Conservation (phyloP, 2,329 filamentous ascomycete species). For the Colletotrichum lindemuthianum region DNA sequence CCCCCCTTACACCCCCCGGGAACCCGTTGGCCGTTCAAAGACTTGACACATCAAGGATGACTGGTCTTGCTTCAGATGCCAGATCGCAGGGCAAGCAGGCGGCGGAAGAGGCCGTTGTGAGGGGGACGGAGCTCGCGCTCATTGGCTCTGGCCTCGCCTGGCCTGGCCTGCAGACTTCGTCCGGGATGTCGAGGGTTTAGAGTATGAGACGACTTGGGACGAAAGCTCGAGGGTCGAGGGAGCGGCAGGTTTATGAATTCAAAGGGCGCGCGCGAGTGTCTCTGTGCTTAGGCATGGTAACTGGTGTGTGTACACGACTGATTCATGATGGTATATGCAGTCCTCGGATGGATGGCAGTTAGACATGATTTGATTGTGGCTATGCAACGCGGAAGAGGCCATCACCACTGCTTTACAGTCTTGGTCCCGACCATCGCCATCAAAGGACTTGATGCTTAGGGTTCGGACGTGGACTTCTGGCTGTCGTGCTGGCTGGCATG, state of each 20-base stretch:
- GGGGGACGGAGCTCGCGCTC: conserved; percentile 13
- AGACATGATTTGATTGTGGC: not conserved
- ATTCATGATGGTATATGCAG: conserved; percentile 1
- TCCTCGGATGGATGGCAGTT: not conserved
- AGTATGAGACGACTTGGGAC: conserved; percentile 18
- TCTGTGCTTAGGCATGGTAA: not conserved
- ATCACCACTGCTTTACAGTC: not conserved
- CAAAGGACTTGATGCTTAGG: not conserved
- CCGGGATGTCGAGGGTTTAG: conserved; percentile 4
- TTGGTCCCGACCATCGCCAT: not conserved
- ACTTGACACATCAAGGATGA: conserved; percentile 29
- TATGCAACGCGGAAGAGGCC: not conserved
- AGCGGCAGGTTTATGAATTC: not conserved
- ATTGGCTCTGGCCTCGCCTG: not conserved
- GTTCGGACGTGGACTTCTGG: conserved; percentile 14
- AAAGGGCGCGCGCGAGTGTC: conserved; percentile 1
- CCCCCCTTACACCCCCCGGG: not conserved
- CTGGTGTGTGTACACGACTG: not conserved
- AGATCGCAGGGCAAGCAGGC: not conserved
- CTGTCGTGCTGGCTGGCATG: conserved; percentile 19
- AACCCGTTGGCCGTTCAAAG: conserved; percentile 19
- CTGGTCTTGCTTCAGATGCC: conserved; percentile 18
- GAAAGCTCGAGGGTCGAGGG: not conserved
- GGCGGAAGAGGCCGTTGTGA: not conserved
- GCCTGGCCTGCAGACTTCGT: not conserved